A percentile compares a stretch with the other conserved stretches of the same genome.
phyloP scores from a whole-genome alignment of 2,329 filamentous ascomycete genomes.

The Colletotrichum gigasporum region DNA sequence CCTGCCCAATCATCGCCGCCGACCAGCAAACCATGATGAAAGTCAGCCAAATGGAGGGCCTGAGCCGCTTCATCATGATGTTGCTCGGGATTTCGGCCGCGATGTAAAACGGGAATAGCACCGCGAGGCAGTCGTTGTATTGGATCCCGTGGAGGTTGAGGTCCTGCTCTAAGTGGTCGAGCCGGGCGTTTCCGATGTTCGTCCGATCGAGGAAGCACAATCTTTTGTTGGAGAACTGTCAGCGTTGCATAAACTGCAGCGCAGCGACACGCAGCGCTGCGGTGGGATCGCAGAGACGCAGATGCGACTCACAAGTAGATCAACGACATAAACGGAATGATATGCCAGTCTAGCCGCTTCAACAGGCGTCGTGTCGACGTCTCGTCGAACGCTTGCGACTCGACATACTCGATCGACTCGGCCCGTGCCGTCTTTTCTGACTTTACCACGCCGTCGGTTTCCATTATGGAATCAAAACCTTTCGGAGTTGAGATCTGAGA shows the following conservation, averaged over 20 bases:
- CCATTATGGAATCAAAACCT: background rate
- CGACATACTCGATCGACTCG: slow-evolving; percentile 17
- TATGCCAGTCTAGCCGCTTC: slow-evolving; percentile 57
- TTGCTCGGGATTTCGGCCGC: slow-evolving; percentile 38
- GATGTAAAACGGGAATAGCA: slow-evolving; percentile 36
- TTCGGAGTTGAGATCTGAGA: too few species aligned
- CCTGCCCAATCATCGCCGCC: slow-evolving; percentile 33
- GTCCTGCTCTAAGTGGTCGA: slow-evolving; percentile 31
- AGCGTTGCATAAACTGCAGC: slow-evolving; percentile 48
- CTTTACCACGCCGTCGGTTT: background rate
- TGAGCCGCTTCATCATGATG: slow-evolving; percentile 34
- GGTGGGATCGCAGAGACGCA: slow-evolving; percentile 30
- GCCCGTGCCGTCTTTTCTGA: slow-evolving; percentile 18
- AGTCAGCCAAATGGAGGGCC: slow-evolving; percentile 35
- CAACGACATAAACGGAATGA: slow-evolving; percentile 63
- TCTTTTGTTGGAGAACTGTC: slow-evolving; percentile 48
- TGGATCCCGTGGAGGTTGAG: slow-evolving; percentile 19
- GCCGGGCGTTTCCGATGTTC: slow-evolving; percentile 31
- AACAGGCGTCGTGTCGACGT: slow-evolving; percentile 51
- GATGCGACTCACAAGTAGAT: slow-evolving; percentile 54
- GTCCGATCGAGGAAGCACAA: slow-evolving; percentile 32
- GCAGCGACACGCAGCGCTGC: slow-evolving; percentile 53
- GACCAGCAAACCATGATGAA: slow-evolving; percentile 37
- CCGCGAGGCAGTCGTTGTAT: slow-evolving; percentile 35
- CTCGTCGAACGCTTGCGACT: slow-evolving; percentile 34